Conservation (phyloP, 2,329 filamentous ascomycete species). For the Hypoxylon sp. region DNA sequence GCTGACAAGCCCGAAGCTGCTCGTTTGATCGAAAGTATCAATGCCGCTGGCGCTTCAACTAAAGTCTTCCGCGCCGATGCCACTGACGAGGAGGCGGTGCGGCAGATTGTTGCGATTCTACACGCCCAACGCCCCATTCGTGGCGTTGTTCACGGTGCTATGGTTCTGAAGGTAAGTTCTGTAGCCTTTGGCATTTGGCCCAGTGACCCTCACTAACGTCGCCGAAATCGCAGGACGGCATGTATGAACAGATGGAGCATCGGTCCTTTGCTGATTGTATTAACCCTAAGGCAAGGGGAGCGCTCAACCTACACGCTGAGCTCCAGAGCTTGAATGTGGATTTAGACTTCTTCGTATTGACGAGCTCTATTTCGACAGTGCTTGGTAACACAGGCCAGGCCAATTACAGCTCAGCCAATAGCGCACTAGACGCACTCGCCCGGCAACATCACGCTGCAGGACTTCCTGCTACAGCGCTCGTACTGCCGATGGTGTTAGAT, state of each 20-base stretch:
- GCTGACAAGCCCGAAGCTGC: constrained; percentile 44
- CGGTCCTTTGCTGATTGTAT: constrained; percentile 22
- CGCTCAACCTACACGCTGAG: constrained; percentile 30
- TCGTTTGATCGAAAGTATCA: constrained; percentile 42
- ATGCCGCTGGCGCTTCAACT: constrained; percentile 41
- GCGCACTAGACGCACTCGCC: constrained; percentile 50
- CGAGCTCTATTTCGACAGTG: constrained; percentile 49
- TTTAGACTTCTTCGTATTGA: constrained; percentile 55
- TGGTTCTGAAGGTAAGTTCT: constrained; percentile 51
- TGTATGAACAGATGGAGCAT: constrained; percentile 25
- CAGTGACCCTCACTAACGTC: not conserved
- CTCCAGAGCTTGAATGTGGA: constrained; percentile 22
- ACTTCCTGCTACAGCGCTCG: constrained; percentile 42
- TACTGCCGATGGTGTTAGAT: constrained; percentile 49
- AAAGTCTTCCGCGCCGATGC: constrained; percentile 47
- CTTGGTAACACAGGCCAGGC: constrained; percentile 50
- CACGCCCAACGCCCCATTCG: constrained; percentile 36
- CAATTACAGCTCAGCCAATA: constrained; percentile 54
- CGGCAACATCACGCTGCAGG: constrained; percentile 43
- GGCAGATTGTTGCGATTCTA: constrained; percentile 26
- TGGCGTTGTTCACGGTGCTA: constrained; percentile 43
- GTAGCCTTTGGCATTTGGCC: constrained; percentile 5
- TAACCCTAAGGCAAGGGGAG: constrained; percentile 35
- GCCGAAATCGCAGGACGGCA: constrained; percentile 30
- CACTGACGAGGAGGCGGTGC: constrained; percentile 41